phyloP scores from a whole-genome alignment of 257 asterid species.

The Primulina huaijiensis region DNA sequence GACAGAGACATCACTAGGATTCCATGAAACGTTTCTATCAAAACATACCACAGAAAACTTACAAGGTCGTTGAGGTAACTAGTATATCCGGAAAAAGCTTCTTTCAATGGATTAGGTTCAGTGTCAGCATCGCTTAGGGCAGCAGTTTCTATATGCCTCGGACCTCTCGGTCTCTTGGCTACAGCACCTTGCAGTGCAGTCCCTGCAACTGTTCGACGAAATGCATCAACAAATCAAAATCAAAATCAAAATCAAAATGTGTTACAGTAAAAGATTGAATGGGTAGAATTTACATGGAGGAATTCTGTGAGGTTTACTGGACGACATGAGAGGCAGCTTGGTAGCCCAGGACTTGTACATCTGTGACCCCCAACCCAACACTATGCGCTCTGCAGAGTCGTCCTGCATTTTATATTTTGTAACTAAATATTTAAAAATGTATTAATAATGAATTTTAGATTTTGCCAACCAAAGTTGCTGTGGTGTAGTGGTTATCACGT shows the following conservation, averaged over 20 bases:
- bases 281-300: constrained; percentile 33
- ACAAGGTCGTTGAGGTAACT: constrained; percentile 69
- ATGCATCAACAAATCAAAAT: constrained; percentile 19
- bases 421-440: too few relatives aligned
- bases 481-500: constrained; percentile 68
- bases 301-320: constrained; percentile 46
- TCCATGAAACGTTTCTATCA: too few relatives aligned
- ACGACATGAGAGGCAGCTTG: constrained; percentile 44
- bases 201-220: constrained; percentile 53
- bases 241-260: too few relatives aligned
- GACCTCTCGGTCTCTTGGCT: constrained; percentile 45
- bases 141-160: constrained; percentile 33
- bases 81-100: constrained; percentile 66
- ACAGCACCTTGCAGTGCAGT: constrained; percentile 21
- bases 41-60: background rate
- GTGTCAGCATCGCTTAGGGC: constrained; percentile 23
- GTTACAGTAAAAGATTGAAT: background rate
- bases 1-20: too few relatives aligned
- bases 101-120: constrained; percentile 48
- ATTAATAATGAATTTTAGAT: too few relatives aligned
- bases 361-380: constrained; percentile 5
- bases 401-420: too few relatives aligned
- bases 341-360: constrained; percentile 32
- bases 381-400: background rate
- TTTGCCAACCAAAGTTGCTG: constrained; percentile 26